These are phyloP conservation scores for Simplicillium sp. DNA, from an alignment of 2,329 filamentous ascomycete genomes.

Conservation along the genomic window DNA sequence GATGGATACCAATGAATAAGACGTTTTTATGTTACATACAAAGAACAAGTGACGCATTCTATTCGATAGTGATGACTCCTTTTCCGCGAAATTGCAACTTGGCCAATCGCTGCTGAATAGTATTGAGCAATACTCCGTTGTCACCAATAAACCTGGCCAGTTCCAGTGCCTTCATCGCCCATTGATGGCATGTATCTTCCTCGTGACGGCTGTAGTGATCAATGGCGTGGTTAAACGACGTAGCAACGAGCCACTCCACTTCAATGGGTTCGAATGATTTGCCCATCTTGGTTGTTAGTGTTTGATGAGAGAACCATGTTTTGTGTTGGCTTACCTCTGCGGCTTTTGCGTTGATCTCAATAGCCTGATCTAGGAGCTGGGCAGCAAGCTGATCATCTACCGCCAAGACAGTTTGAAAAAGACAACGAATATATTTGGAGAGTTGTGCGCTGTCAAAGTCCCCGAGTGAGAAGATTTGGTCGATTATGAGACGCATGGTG, in stretches of 20 bases:
- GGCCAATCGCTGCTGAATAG: conserved; percentile 34
- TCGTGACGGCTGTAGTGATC: conserved; percentile 52
- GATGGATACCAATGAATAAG: too few species aligned
- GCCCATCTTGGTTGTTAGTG: conserved; percentile 19
- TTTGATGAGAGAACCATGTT: conserved; percentile 9
- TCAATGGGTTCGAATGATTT: conserved; percentile 54
- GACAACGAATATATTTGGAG: conserved; percentile 68
- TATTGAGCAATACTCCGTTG: conserved; percentile 21
- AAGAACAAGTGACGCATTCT: too few species aligned
- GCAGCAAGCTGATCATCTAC: conserved; percentile 46
- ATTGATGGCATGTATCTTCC: conserved; percentile 44
- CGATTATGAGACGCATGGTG: conserved; percentile 58
- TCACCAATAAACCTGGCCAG: conserved; percentile 52
- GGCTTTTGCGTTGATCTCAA: conserved; percentile 40
- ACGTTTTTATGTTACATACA: too few species aligned
- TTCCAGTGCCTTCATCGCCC: conserved; percentile 54
- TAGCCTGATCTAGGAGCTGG: conserved; percentile 55
- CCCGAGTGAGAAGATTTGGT: conserved; percentile 52
- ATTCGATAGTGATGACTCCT: too few species aligned
- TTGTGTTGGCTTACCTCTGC: conserved; percentile 26
- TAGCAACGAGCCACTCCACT: conserved; percentile 66
- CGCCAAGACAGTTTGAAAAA: conserved; percentile 59
- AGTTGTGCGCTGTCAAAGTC: conserved; percentile 49
- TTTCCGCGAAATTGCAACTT: conserved; percentile 18
- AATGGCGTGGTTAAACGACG: conserved; percentile 60